Conservation (phyloP, 768 basidiomycete species). For the Rhizopogon vulgaris region DNA sequence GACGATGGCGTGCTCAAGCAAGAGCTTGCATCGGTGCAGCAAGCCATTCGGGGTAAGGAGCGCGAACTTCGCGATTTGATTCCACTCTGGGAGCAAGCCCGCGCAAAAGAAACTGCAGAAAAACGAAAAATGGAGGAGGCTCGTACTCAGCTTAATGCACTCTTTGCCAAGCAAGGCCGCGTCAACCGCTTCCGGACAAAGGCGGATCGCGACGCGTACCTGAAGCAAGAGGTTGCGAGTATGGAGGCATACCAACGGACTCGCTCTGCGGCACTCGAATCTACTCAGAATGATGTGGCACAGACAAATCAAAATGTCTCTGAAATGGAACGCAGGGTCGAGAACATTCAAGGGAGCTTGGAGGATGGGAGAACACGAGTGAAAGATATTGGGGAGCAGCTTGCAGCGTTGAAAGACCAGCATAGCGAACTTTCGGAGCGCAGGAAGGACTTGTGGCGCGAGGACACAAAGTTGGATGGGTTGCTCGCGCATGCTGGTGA, state of each 20-base stretch:
- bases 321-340: conserved; percentile 55
- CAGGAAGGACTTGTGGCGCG: conserved; percentile 91
- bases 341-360: conserved; percentile 49
- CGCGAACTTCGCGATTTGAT: conserved; percentile 51
- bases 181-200: conserved; percentile 78
- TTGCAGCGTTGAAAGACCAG: conserved; percentile 56
- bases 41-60: conserved; percentile 60
- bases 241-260: conserved; percentile 54
- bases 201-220: conserved; percentile 76
- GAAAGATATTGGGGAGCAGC: conserved; percentile 56
- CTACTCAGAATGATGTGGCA: conserved; percentile 44
- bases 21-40: conserved; percentile 58
- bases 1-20: conserved; percentile 58
- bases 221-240: conserved; percentile 72
- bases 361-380: conserved; percentile 59
- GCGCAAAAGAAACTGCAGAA: conserved; percentile 45
- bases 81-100: conserved; percentile 65
- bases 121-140: conserved; percentile 70
- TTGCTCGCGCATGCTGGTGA: conserved; percentile 70
- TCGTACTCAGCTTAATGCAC: conserved; percentile 58
- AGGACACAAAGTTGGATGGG: conserved; percentile 84
- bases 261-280: conserved; percentile 51
- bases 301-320: conserved; percentile 40
- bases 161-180: conserved; percentile 91
- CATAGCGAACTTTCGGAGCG: conserved; percentile 67